Conservation (phyloP, 805 yeast species). For the Lipomyces yamadae region DNA sequence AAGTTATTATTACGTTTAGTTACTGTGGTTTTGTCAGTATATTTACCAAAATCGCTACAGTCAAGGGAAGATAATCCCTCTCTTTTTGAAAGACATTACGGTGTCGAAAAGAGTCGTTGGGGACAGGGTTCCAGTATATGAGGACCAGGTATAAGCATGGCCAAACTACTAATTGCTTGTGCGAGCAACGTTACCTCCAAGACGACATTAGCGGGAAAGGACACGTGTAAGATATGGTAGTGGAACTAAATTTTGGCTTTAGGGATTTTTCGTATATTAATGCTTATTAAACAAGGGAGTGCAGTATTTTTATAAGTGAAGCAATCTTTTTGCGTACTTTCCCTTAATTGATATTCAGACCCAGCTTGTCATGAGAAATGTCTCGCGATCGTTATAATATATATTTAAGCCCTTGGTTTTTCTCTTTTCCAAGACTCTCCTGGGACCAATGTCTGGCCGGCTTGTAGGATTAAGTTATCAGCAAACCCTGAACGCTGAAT, state of each 20-base stretch:
- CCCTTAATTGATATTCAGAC: no score
- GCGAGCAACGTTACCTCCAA: background rate
- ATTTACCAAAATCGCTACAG: background rate
- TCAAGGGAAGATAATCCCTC: background rate
- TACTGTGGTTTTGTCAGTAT: background rate
- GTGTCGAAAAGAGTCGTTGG: constrained; percentile 7
- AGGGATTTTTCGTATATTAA: no score
- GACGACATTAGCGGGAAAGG: background rate
- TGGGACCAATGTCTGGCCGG: no score
- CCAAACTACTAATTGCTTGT: background rate
- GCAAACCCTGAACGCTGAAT: no score
- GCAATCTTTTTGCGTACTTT: no score
- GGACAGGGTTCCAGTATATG: background rate
- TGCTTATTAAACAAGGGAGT: no score
- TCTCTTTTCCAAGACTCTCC: no score
- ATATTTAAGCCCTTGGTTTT: no score
- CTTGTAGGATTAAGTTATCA: no score
- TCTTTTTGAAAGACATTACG: background rate
- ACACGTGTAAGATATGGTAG: background rate
- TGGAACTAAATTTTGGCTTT: background rate
- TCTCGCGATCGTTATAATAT: no score
- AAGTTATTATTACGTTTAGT: constrained; percentile 1
- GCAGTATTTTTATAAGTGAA: no score
- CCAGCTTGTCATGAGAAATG: no score
- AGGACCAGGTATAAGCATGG: background rate